A percentile compares a stretch with the other conserved stretches of the same genome.
These are phyloP conservation scores for Leishmania major DNA, from an alignment of 208 protist genomes.

Conservation along the genomic window DNA sequence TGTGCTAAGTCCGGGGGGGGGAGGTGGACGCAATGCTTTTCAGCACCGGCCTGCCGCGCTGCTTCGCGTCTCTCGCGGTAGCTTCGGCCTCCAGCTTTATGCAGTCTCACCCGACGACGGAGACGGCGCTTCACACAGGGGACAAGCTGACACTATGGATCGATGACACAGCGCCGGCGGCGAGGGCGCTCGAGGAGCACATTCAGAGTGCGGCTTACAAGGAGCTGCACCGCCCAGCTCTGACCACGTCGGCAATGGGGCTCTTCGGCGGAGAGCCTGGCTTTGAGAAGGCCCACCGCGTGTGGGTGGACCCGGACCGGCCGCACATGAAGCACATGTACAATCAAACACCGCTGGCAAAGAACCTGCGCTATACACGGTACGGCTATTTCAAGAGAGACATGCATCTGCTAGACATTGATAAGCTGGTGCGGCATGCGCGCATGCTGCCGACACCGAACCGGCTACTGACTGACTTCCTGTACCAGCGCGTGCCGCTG, in stretches of 20 bases:
- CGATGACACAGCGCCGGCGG: constrained; percentile 62
- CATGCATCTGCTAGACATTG: constrained; percentile 90
- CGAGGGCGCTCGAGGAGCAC: constrained; percentile 53
- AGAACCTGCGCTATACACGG: constrained; percentile 88
- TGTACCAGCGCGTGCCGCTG: constrained; percentile 90
- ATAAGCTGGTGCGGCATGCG: constrained; percentile 91
- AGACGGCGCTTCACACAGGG: not conserved
- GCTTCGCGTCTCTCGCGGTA: constrained; percentile 40
- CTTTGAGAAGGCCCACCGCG: constrained; percentile 90
- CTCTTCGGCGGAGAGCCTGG: constrained; percentile 90
- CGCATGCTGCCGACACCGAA: constrained; percentile 87
- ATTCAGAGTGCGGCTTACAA: constrained; percentile 70
- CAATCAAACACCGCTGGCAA: constrained; percentile 83
- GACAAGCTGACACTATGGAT: constrained; percentile 57
- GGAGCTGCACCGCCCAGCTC: constrained; percentile 84
- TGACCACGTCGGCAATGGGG: constrained; percentile 84
- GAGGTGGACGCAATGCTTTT: constrained; percentile 34
- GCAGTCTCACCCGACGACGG: constrained; percentile 7
- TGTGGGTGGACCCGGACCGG: constrained; percentile 91
- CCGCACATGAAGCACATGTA: constrained; percentile 92
- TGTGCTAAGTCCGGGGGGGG: no score
- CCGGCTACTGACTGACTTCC: constrained; percentile 86
- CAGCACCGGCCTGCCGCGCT: constrained; percentile 18
- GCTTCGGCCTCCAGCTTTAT: constrained; percentile 36
- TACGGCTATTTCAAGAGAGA: constrained; percentile 93